Conservation (phyloP, 768 basidiomycete species). For the Mycena rosella region DNA sequence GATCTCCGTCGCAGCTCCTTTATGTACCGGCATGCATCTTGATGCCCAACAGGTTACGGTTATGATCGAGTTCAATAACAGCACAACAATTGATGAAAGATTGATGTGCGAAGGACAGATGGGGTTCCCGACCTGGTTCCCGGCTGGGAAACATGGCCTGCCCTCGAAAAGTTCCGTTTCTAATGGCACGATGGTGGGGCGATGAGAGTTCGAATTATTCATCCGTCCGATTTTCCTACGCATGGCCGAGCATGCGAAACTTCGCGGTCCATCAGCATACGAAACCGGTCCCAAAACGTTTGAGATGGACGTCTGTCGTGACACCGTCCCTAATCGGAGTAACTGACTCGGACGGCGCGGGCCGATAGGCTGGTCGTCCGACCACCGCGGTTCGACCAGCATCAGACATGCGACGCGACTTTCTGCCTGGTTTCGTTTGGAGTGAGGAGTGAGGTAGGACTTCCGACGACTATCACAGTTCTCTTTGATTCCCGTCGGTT, state of each 20-base stretch:
- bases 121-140: constrained; percentile 17
- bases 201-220: constrained; percentile 20
- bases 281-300: constrained; percentile 19
- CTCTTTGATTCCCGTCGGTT: constrained; percentile 14
- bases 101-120: constrained; percentile 33
- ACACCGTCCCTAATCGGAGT: constrained; percentile 17
- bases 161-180: constrained; percentile 19
- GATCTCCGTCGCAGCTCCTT: constrained; percentile 28
- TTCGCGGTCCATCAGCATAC: constrained; percentile 1
- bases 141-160: too few relatives aligned
- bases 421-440: background rate
- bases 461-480: constrained; percentile 5
- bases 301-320: constrained; percentile 24
- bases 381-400: background rate
- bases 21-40: constrained; percentile 26
- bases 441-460: too few relatives aligned
- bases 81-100: constrained; percentile 34
- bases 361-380: background rate
- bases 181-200: constrained; percentile 30
- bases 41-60: constrained; percentile 10
- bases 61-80: constrained; percentile 30
- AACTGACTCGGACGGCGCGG: background rate
- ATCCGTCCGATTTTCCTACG: constrained; percentile 24
- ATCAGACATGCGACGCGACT: constrained; percentile 11
- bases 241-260: constrained; percentile 15